phyloP scores from a whole-genome alignment of 1,284 basidiomycete species.

The Rhodotorula sp. region DNA sequence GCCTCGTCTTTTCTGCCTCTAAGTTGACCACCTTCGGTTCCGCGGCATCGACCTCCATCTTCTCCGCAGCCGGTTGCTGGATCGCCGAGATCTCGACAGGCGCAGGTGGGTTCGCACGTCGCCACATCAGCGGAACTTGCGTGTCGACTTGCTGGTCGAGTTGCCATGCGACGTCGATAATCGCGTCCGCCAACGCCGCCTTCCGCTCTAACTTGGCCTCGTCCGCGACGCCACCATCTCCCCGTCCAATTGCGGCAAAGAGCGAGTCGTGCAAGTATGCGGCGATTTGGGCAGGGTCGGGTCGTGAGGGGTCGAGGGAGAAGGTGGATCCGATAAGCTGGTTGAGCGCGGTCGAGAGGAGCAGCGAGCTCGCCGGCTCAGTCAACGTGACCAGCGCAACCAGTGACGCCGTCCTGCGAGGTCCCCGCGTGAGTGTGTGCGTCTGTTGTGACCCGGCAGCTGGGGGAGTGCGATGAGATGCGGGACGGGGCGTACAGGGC shows the following conservation, averaged over 20 bases:
- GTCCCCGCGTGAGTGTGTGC: too few relatives aligned
- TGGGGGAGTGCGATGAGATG: background rate
- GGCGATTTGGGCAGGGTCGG: background rate
- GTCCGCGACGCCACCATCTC: background rate
- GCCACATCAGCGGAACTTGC: slow-evolving; percentile 13
- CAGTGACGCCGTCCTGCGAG: background rate
- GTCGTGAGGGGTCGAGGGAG: background rate
- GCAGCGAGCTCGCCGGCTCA: background rate
- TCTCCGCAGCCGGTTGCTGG: background rate
- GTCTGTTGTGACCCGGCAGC: too few relatives aligned
- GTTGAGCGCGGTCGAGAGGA: slow-evolving; percentile 5
- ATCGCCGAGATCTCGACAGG: slow-evolving; percentile 29
- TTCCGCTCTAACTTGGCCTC: background rate
- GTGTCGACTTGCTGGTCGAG: slow-evolving; percentile 67
- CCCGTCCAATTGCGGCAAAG: slow-evolving; percentile 2
- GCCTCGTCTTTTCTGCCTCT: slow-evolving; percentile 54
- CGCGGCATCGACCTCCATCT: slow-evolving; percentile 42
- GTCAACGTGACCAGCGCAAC: background rate
- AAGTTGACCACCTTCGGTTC: background rate
- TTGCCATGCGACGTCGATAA: slow-evolving; percentile 76
- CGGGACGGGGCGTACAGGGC: slow-evolving; percentile 2
- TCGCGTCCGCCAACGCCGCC: slow-evolving; percentile 53
- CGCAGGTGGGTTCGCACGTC: slow-evolving; percentile 42
- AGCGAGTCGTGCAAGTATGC: slow-evolving; percentile 8
- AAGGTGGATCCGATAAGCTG: slow-evolving; percentile 7